Conservation (phyloP, 208 protist genomes). For the Kentomonas sorsogonicus region DNA sequence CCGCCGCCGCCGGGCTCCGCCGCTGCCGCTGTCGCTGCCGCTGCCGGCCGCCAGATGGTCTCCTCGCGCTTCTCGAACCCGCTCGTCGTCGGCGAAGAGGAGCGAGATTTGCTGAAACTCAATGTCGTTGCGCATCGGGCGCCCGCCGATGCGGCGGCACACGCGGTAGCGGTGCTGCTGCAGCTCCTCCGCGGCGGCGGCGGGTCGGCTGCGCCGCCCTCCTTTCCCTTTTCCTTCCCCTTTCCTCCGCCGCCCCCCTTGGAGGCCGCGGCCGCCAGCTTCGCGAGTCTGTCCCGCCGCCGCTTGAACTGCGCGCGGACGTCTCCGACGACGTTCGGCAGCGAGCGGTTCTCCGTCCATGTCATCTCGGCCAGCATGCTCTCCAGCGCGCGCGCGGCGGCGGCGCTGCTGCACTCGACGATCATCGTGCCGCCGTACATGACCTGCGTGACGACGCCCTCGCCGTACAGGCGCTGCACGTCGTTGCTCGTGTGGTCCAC, state of each 20-base stretch:
- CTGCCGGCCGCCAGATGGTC: not conserved
- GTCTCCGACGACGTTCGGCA: slow-evolving; percentile 27
- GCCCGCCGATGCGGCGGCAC: slow-evolving; percentile 47
- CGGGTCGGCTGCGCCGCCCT: not conserved
- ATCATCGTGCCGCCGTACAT: slow-evolving; percentile 81
- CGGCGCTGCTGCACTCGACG: slow-evolving; percentile 46
- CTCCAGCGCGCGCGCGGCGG: slow-evolving; percentile 34
- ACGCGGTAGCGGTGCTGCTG: slow-evolving; percentile 33
- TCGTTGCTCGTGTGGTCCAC: slow-evolving; percentile 27
- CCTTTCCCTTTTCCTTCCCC: slow-evolving; percentile 5
- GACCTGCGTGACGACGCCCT: slow-evolving; percentile 79
- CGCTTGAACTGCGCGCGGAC: slow-evolving; percentile 23
- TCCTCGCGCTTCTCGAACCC: slow-evolving; percentile 22
- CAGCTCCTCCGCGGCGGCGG: slow-evolving; percentile 1
- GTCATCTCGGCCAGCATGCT: slow-evolving; percentile 29
- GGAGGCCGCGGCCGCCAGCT: not conserved
- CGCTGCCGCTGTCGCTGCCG: not conserved
- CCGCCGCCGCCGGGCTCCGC: not conserved
- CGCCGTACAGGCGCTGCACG: slow-evolving; percentile 39
- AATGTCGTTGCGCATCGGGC: slow-evolving; percentile 52
- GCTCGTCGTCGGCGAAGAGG: slow-evolving; percentile 25
- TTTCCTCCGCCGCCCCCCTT: not conserved
- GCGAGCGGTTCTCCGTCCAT: slow-evolving; percentile 31
- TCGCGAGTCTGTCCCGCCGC: not conserved
- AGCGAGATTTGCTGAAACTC: slow-evolving; percentile 49